Evolutionary conservation across 768 basidiomycete species (phyloP), one percentile per base, ranked within the genome.

Genomic region (Hydnomerulius pinastri): DNA sequence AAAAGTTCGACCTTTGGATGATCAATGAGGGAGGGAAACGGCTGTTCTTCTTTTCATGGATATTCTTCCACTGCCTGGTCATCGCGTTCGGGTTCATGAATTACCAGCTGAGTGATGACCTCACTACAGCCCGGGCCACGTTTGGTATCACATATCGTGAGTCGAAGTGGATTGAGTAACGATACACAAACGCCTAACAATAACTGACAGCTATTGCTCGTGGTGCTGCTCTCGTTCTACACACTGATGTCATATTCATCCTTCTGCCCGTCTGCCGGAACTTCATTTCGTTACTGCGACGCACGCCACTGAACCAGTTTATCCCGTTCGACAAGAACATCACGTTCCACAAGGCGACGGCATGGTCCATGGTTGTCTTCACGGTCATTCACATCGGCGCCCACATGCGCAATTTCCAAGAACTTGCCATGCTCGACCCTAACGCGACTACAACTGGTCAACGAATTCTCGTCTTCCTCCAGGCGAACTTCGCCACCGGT

Each of bases 281-380:
- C 73, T 92, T 97, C 72, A 82, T 97, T 69, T 95, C 93, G 20
- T 59, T 95, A 39, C 78, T 96, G 41, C 87, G 96, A 23, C 83
- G 86, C 46, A 92, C 92, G 1, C 83, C 93, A 2, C 75, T 98
- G 51, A 91, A 90, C 72, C 77, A 82, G 56, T 70, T 92, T 72
- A 90, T 96, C 55, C 92, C 92, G 18, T 96, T 98, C 65, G 94
- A 96, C 77, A 89, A 93, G 75, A 92, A 88, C 65, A 83, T 97
- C 68, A 83, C 83, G 6, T 87, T 97, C 68, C 94, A 92, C 76
- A 93, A 92, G 67, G 83, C 89, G 53, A 89, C 89, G 3, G 95
- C 82, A 6, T 97, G 91, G 91, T 86, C 90, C 25, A 94, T 98
- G 54, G 87, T 93, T 46, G 70, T 82, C 39, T 87, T 85, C 60